Percentiles rank a stretch among this genome's conserved stretches.
Evolutionary conservation across 306 rosid genomes (phyloP).

Genomic region (Rosa chinensis): DNA sequence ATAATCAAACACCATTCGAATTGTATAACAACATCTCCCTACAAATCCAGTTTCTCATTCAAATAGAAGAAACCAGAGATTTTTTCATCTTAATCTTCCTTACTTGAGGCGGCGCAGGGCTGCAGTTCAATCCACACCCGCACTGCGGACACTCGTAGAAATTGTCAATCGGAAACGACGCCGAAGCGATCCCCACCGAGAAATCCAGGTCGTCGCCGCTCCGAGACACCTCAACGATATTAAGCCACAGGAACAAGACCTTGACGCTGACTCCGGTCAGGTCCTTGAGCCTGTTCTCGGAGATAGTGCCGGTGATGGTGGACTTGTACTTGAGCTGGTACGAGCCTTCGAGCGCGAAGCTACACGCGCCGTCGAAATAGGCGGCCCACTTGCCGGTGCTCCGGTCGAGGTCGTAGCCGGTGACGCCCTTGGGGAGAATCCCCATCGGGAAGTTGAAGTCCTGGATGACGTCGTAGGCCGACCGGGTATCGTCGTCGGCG

Average conservation of each 20-base stretch:
- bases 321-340: slow-evolving; percentile 63
- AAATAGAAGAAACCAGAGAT: slow-evolving; percentile 51
- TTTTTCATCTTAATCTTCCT: slow-evolving; percentile 53
- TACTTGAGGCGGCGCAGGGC: slow-evolving; percentile 22
- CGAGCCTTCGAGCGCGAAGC: slow-evolving; percentile 72
- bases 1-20: slow-evolving; percentile 3
- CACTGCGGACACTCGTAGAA: slow-evolving; percentile 74
- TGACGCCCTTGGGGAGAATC: slow-evolving; percentile 63
- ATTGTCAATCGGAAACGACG: slow-evolving; percentile 63
- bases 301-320: slow-evolving; percentile 56
- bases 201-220: slow-evolving; percentile 52
- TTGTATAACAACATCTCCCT: background rate
- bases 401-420: slow-evolving; percentile 48
- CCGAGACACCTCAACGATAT: slow-evolving; percentile 70
- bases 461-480: slow-evolving; percentile 59
- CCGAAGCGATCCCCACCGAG: slow-evolving; percentile 77
- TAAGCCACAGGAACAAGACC: slow-evolving; percentile 71
- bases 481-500: background rate
- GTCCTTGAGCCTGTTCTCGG: slow-evolving; percentile 45
- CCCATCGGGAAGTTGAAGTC: slow-evolving; percentile 64
- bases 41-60: slow-evolving; percentile 2
- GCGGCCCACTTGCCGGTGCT: slow-evolving; percentile 53
- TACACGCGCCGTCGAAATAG: slow-evolving; percentile 54
- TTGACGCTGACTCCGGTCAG: slow-evolving; percentile 75
- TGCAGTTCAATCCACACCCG: slow-evolving; percentile 76